A percentile compares a stretch with the other conserved stretches of the same genome.
These are phyloP conservation scores for Obba rivulosa DNA, from an alignment of 768 basidiomycete species.

Conservation along the genomic window DNA sequence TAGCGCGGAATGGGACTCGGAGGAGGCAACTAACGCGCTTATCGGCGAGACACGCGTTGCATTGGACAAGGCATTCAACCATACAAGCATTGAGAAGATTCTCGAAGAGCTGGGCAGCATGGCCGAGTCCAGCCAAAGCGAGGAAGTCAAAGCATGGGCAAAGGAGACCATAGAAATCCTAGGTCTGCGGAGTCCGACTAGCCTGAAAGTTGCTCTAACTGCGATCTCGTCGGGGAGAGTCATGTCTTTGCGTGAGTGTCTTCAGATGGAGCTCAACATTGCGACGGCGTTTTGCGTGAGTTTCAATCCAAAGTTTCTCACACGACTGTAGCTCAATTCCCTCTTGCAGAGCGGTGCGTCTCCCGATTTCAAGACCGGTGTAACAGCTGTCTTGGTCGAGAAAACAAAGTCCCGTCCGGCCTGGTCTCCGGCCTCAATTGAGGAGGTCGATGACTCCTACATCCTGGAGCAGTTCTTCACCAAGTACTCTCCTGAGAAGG, in stretches of 20 bases:
- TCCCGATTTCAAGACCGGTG: slow-evolving; percentile 80
- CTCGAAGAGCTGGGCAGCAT: slow-evolving; percentile 44
- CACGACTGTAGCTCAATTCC: neutral
- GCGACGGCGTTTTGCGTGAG: slow-evolving; percentile 88
- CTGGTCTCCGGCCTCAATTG: slow-evolving; percentile 67
- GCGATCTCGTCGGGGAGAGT: slow-evolving; percentile 70
- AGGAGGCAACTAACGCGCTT: slow-evolving; percentile 48
- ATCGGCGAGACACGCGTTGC: slow-evolving; percentile 65
- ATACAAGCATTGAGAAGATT: slow-evolving; percentile 68
- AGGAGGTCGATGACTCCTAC: slow-evolving; percentile 50
- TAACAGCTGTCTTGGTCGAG: slow-evolving; percentile 60
- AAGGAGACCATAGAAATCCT: slow-evolving; percentile 57
- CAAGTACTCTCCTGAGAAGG: slow-evolving; percentile 36
- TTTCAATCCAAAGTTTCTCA: slow-evolving; percentile 12
- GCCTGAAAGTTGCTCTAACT: slow-evolving; percentile 81
- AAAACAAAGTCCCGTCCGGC: slow-evolving; percentile 50
- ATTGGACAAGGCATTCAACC: slow-evolving; percentile 74
- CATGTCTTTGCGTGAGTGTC: slow-evolving; percentile 54
- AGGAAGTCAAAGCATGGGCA: slow-evolving; percentile 68
- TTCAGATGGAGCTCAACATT: slow-evolving; percentile 84
- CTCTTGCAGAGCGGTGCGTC: slow-evolving; percentile 59
- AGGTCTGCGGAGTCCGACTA: slow-evolving; percentile 79
- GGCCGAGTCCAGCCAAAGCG: slow-evolving; percentile 34
- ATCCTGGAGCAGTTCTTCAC: slow-evolving; percentile 68
- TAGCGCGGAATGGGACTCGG: slow-evolving; percentile 49